Percentiles rank a stretch among this genome's conserved stretches.
phyloP scores from a whole-genome alignment of 1,139 yeast species.

The Yamadazyma triangularis region DNA sequence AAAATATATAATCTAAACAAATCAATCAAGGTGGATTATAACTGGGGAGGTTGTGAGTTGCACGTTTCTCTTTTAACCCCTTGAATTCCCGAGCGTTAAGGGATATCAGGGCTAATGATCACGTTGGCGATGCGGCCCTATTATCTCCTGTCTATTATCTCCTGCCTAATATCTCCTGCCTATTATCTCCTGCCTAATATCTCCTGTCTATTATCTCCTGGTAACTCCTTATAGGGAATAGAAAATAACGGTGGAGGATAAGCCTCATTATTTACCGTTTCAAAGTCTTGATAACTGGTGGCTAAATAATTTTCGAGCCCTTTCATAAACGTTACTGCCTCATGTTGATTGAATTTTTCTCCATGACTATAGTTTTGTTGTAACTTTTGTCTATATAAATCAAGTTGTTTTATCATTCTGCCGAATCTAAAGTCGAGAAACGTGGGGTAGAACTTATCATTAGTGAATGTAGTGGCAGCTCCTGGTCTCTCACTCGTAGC shows the following conservation, averaged over 20 bases:
- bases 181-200: too few relatives aligned
- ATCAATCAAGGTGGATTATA: too few relatives aligned
- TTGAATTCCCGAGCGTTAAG: too few relatives aligned
- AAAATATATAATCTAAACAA: too few relatives aligned
- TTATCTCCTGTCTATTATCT: too few relatives aligned
- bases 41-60: too few relatives aligned
- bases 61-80: too few relatives aligned
- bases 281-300: conserved; percentile 40
- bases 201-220: too few relatives aligned
- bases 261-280: conserved; percentile 20
- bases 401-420: conserved; percentile 28
- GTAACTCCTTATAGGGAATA: conserved; percentile 8
- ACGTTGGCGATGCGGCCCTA: too few relatives aligned
- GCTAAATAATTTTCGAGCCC: conserved; percentile 31
- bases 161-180: too few relatives aligned
- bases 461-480: conserved; percentile 27
- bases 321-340: conserved; percentile 26
- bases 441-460: conserved; percentile 39
- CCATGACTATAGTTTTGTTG: conserved; percentile 17
- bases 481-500: conserved; percentile 39
- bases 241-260: conserved; percentile 11
- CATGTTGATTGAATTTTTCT: conserved; percentile 30
- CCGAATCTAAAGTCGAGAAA: conserved; percentile 37
- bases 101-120: too few relatives aligned
- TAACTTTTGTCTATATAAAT: conserved; percentile 18